Percentiles rank a stretch among this genome's conserved stretches.
Conservation (phyloP, 352 stramenopile genomes). For the Globisporangium ultimum region DNA sequence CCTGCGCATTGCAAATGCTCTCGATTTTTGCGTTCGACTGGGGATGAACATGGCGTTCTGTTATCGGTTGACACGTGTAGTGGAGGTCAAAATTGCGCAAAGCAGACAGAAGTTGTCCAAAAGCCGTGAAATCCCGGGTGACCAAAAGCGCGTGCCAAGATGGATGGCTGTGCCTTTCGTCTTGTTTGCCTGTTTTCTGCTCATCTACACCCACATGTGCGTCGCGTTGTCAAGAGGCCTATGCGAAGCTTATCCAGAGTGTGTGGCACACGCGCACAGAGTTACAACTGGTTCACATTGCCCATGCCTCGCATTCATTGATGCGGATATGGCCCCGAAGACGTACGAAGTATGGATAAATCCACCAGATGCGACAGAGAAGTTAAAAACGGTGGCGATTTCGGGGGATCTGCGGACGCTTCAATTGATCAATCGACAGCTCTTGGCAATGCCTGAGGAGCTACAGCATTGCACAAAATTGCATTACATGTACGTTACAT, state of each 20-base stretch:
- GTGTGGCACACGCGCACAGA: conserved; percentile 24
- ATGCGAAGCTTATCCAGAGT: conserved; percentile 19
- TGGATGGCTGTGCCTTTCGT: conserved; percentile 11
- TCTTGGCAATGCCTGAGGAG: conserved; percentile 17
- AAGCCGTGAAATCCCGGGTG: no score
- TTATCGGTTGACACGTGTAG: conserved; percentile 30
- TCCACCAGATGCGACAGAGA: conserved; percentile 20
- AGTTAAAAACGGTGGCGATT: conserved; percentile 16
- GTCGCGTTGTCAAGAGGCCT: conserved; percentile 4
- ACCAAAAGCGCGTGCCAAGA: conserved; percentile 11
- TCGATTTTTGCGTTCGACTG: conserved; percentile 27
- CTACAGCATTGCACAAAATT: conserved; percentile 25
- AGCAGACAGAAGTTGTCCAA: not conserved
- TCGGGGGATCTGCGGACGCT: conserved; percentile 30
- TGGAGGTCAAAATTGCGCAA: conserved; percentile 15
- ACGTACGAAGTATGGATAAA: conserved; percentile 32
- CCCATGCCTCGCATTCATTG: conserved; percentile 30
- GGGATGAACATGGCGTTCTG: conserved; percentile 32
- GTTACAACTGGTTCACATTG: conserved; percentile 7
- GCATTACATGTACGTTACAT: conserved; percentile 31
- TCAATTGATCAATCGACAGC: conserved; percentile 29
- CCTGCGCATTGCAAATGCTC: conserved; percentile 21
- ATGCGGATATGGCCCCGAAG: conserved; percentile 25
- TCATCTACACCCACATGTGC: conserved; percentile 11
- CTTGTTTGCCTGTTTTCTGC: conserved; percentile 4